These are phyloP conservation scores for Alternaria consortialis DNA, from an alignment of 2,329 filamentous ascomycete genomes.

Conservation along the genomic window DNA sequence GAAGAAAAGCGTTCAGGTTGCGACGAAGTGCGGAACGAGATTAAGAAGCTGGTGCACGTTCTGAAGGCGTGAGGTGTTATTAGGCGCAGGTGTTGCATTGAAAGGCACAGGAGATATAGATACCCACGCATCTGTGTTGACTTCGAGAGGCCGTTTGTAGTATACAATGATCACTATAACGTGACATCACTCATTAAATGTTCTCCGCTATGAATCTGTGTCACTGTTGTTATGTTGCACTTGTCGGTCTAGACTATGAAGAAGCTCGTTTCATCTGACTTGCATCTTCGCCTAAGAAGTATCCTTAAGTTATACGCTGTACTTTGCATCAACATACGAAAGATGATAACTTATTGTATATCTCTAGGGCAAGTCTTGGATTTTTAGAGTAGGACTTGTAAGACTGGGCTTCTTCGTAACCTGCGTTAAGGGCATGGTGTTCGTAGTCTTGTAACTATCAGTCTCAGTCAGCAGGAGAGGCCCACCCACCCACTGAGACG, in stretches of 20 bases:
- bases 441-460: too few species aligned
- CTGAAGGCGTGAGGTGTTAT: constrained; percentile 18
- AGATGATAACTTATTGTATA: too few species aligned
- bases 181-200: background rate
- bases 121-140: background rate
- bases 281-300: too few species aligned
- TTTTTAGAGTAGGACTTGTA: too few species aligned
- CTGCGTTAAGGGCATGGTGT: too few species aligned
- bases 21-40: constrained; percentile 38
- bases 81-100: background rate
- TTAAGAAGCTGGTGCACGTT: constrained; percentile 29
- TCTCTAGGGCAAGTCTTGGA: too few species aligned
- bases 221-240: background rate
- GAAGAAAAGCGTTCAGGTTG: constrained; percentile 42
- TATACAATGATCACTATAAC: background rate
- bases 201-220: background rate
- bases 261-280: too few species aligned
- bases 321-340: too few species aligned
- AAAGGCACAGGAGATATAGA: background rate
- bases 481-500: background rate
- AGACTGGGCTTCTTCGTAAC: too few species aligned
- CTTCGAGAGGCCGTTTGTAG: background rate
- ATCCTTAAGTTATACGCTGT: too few species aligned
- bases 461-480: background rate
- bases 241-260: background rate